Evolutionary conservation across 768 basidiomycete genomes (phyloP), one percentile per base, ranked within the genome.

Genomic region (Tremella mesenterica): DNA sequence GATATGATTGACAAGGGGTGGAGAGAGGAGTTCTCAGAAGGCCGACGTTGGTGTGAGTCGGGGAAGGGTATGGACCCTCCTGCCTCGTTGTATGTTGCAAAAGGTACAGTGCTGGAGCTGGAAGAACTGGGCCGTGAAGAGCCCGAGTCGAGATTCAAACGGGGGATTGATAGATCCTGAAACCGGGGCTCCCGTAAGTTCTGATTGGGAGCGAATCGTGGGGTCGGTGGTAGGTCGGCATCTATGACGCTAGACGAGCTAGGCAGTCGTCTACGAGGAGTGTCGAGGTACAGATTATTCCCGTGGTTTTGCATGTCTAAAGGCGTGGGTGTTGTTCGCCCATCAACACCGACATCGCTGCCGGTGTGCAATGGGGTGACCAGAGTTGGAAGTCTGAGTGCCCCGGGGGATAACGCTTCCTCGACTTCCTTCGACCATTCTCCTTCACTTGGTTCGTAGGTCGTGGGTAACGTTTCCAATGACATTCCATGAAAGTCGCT

Each of bases 21-120:
- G 3, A 60, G 21, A 4, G 58, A 61, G 8, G 63, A 61, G 18
- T 27, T 44, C 16, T 45, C 25, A 1, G 59, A 58, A 2, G 52
- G 31, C 29, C 57, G 57, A 13, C 57, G 52, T 36, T 55, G 58
- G 10, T 44, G 60, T 21, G 50, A 16, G 26, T 44, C 21, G n/a
- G 28, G 50, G 38, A n/a, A 25, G 27, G 1, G 48, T 33, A n/a
- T 31, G 18, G 10, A 53, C 8, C 23, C 47, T 44, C 33, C 31
- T 3, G 47, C 43, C 45, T 43, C 26, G n/a, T 43, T 51, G 28
- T 38, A 25, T n/a, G 18, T 44, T 39, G 28, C 48, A 7, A 49
- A 28, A 14, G 48, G 48, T 34, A 34, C 25, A 25, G 44, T 34
- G 21, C 16, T 14, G 3, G 34, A 20, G 16, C 52, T 34, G 26